A percentile compares a stretch with the other conserved stretches of the same genome.
These are phyloP conservation scores for Solanum pennellii DNA, from an alignment of 257 asterid species.

Conservation along the genomic window DNA sequence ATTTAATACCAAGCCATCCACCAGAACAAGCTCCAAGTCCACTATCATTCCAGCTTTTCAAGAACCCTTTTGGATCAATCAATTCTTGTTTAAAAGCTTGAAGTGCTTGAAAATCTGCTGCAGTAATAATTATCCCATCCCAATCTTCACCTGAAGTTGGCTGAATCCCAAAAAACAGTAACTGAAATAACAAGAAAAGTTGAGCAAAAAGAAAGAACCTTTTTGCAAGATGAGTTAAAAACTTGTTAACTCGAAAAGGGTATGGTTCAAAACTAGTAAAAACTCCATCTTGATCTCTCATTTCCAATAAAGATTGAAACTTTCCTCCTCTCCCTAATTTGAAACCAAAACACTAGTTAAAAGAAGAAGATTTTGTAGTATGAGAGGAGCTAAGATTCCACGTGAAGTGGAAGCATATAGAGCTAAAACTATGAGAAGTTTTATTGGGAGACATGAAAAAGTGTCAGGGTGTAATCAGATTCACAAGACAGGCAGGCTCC, in stretches of 20 bases:
- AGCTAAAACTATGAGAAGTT: not conserved
- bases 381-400: constrained; percentile 10
- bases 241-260: constrained; percentile 5
- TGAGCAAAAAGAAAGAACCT: not conserved
- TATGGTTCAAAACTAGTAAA: not conserved
- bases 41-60: constrained; percentile 81
- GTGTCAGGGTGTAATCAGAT: constrained; percentile 29
- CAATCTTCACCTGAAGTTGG: constrained; percentile 36
- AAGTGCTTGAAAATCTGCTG: constrained; percentile 66
- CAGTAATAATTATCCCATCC: constrained; percentile 83
- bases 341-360: not conserved
- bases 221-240: not conserved
- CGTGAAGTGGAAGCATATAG: constrained; percentile 27
- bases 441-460: constrained; percentile 18
- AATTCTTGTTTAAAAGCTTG: constrained; percentile 74
- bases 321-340: not conserved
- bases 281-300: constrained; percentile 5
- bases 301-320: not conserved
- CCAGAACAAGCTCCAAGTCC: constrained; percentile 93
- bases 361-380: constrained; percentile 5
- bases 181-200: not conserved
- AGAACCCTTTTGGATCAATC: constrained; percentile 71
- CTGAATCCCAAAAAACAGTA: constrained; percentile 2
- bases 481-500: not conserved
- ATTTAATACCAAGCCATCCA: constrained; percentile 77